Base-by-base conservation (phyloP, 257 asterid species). In the Gynochthodes officinalis region DNA sequence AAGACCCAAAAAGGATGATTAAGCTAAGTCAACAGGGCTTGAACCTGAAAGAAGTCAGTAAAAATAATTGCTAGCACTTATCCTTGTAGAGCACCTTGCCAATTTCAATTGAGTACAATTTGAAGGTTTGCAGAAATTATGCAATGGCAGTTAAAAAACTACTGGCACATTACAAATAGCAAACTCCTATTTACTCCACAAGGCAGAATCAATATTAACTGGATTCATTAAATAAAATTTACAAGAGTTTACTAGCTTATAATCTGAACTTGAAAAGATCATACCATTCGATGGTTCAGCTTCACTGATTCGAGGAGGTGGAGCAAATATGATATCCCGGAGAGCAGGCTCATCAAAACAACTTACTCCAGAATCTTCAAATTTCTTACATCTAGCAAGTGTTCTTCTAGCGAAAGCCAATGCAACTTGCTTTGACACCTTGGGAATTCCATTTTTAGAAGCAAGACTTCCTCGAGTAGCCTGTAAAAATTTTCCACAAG, bases 391-490 rank as follows among this genome's bases (percentile, higher is more conserved):
- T 76, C 92, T 84, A 40, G 88, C 88, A 73, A 92, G 88, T 35
- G 92, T 84, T 82, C 98, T 86, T 88, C 75, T 88, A 70, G 84
- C 89, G 84, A 90, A 95, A 58, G 90, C 82, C 86, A 90, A 72
- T 40, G 98, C 96, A 70, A 82, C 90, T 67, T 82, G 98, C 70
- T 82, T 90, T 12, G 96, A 81, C 74, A 95, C 96, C 90, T 85
- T 90, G 27, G 93, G 69, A 76, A 92, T 82, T 80, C 98, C 98
- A 59, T 73, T 81, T 85, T 92, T 92, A 66, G 93, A 76, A 71
- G 97, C 97, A 65, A 69, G 88, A 75, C 88, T 84, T 77, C 95
- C 88, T 71, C 87, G 87, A 77, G 98, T 95, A 64, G 98, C 96
- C 99, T 95, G 94, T 73, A 71, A 83, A 80, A 71, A 78, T 73